Conservation (phyloP, 768 basidiomycete species). For the Lactarius trivialis region DNA sequence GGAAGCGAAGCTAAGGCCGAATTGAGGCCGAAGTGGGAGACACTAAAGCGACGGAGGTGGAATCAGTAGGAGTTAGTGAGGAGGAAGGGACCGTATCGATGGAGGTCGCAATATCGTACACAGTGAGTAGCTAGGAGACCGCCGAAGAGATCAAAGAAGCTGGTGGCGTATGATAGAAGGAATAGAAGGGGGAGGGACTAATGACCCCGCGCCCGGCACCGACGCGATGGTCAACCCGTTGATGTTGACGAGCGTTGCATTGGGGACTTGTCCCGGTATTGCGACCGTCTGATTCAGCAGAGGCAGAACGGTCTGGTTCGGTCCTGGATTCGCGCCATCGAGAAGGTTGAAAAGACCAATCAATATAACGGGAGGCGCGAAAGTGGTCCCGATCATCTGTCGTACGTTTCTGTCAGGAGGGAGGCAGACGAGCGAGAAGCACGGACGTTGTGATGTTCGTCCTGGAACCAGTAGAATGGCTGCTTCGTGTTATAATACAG, state of each 20-base stretch:
- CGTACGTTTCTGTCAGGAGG: not conserved
- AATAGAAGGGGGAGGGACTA: not conserved
- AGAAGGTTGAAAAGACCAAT: slow-evolving; percentile 56
- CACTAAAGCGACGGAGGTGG: not conserved
- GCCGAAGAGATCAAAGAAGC: not conserved
- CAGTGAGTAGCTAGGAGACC: not conserved
- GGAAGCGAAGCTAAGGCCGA: not conserved
- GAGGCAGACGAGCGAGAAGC: not conserved
- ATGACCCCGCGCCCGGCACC: not conserved
- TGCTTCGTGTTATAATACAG: not conserved
- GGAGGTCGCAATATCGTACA: not conserved
- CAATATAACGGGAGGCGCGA: slow-evolving; percentile 56
- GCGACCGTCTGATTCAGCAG: not conserved
- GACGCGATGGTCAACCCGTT: not conserved
- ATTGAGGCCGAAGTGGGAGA: too few species aligned
- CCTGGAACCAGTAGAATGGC: not conserved
- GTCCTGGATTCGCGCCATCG: slow-evolving; percentile 44
- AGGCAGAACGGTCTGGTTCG: slow-evolving; percentile 5
- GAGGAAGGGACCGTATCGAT: not conserved
- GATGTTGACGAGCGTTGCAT: not conserved
- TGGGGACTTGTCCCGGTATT: not conserved
- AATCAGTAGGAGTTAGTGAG: not conserved
- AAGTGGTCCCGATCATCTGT: slow-evolving; percentile 54
- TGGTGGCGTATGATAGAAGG: not conserved
- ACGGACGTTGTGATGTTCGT: slow-evolving; percentile 20